A percentile compares a stretch with the other conserved stretches of the same genome.
These are phyloP conservation scores for Priceomyces castillae DNA, from an alignment of 805 yeast genomes.

Conservation along the genomic window DNA sequence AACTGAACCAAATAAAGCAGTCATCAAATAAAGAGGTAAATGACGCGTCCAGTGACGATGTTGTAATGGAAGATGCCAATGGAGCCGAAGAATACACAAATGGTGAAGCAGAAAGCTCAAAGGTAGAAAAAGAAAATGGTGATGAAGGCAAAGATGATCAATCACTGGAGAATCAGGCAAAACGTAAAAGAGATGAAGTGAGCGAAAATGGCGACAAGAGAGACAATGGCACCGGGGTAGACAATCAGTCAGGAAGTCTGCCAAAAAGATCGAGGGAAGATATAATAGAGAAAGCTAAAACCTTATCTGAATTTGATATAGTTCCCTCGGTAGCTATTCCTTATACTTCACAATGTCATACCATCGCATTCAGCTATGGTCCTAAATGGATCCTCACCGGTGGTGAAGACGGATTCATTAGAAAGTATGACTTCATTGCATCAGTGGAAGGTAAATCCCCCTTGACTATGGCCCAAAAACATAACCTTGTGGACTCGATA, in stretches of 20 bases:
- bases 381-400: constrained; percentile 89
- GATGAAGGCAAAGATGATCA: neutral
- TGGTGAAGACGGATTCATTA: constrained; percentile 90
- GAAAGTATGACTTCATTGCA: constrained; percentile 83
- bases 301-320: constrained; percentile 62
- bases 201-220: constrained; percentile 6
- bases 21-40: constrained; percentile 21
- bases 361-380: constrained; percentile 73
- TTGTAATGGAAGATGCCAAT: constrained; percentile 17
- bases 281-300: constrained; percentile 43
- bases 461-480: constrained; percentile 86
- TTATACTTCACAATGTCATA: constrained; percentile 72
- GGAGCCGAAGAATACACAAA: constrained; percentile 18
- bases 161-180: neutral
- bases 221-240: constrained; percentile 1
- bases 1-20: constrained; percentile 16
- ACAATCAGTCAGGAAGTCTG: constrained; percentile 2
- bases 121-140: constrained; percentile 8
- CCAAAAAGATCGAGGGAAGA: constrained; percentile 16
- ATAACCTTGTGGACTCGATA: constrained; percentile 81
- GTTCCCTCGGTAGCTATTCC: constrained; percentile 88
- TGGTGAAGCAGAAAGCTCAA: constrained; percentile 16
- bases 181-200: neutral
- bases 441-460: constrained; percentile 86
- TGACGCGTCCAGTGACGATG: constrained; percentile 17